Evolutionary conservation across 306 rosid genomes (phyloP).

Genomic region (Ormosia emarginata): DNA sequence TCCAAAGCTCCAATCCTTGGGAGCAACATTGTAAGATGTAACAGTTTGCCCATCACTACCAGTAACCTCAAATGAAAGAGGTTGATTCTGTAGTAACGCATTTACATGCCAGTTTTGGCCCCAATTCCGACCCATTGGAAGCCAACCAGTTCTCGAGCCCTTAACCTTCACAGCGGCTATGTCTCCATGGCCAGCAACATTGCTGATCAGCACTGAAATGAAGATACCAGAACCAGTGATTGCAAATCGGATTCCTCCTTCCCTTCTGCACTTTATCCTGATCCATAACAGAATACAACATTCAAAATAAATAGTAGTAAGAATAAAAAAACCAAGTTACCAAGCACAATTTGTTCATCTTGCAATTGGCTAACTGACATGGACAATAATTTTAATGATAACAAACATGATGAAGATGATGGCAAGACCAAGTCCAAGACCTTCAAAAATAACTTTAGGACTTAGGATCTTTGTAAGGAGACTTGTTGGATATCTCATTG

Average conservation of each 20-base stretch:
- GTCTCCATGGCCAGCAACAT: constrained; percentile 92
- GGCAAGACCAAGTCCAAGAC: too few relatives aligned
- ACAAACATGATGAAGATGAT: too few relatives aligned
- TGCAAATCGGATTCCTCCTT: constrained; percentile 78
- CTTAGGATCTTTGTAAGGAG: too few relatives aligned
- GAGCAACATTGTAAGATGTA: constrained; percentile 79
- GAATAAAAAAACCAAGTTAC: neutral
- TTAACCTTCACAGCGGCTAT: constrained; percentile 66
- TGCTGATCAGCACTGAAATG: constrained; percentile 75
- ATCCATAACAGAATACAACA: constrained; percentile 15
- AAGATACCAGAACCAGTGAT: constrained; percentile 72
- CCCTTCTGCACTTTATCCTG: constrained; percentile 91
- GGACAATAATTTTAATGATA: too few relatives aligned
- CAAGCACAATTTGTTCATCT: neutral
- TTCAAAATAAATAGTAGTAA: neutral
- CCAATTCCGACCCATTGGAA: constrained; percentile 95
- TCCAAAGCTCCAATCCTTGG: constrained; percentile 81
- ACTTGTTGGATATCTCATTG: too few relatives aligned
- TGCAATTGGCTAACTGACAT: too few relatives aligned
- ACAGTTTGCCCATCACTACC: constrained; percentile 63
- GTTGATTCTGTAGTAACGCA: constrained; percentile 75
- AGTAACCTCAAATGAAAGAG: constrained; percentile 85
- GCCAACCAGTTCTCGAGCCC: constrained; percentile 97
- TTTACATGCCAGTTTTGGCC: constrained; percentile 97
- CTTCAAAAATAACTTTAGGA: too few relatives aligned